A percentile compares a stretch with the other conserved stretches of the same genome.
phyloP scores from a whole-genome alignment of 2,329 filamentous ascomycete genomes.

The Beauveria australis region DNA sequence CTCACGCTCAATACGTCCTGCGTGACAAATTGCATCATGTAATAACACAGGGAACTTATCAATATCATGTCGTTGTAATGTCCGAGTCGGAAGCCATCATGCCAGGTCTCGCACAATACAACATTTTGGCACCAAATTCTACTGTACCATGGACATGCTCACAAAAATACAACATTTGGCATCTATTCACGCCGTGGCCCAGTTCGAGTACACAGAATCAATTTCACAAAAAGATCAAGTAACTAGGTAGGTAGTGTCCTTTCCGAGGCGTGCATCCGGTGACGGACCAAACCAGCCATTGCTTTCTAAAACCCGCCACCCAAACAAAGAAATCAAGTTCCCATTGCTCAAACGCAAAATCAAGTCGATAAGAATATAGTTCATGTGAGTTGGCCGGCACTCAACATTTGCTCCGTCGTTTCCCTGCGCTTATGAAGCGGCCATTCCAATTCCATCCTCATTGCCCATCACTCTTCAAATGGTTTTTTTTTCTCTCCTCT shows the following conservation, averaged over 20 bases:
- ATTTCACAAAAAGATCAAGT: slow-evolving; percentile 5
- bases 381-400: slow-evolving; percentile 1
- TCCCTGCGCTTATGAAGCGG: background rate
- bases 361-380: background rate
- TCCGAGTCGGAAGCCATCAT: background rate
- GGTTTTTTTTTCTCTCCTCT: background rate
- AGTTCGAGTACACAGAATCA: background rate
- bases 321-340: slow-evolving; percentile 3
- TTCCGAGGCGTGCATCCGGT: slow-evolving; percentile 11
- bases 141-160: too few relatives aligned
- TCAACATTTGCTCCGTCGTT: background rate
- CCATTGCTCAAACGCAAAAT: slow-evolving; percentile 11
- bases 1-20: too few relatives aligned
- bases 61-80: background rate
- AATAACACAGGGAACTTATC: too few relatives aligned
- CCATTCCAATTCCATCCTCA: background rate
- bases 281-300: slow-evolving; percentile 12
- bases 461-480: background rate
- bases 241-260: slow-evolving; percentile 2
- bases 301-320: slow-evolving; percentile 14
- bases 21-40: too few relatives aligned
- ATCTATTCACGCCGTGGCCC: background rate
- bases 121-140: background rate
- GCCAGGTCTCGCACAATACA: background rate
- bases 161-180: background rate